These are phyloP conservation scores for Scopulariopsis brevicaulis DNA, from an alignment of 2,329 filamentous ascomycete genomes.

Conservation along the genomic window DNA sequence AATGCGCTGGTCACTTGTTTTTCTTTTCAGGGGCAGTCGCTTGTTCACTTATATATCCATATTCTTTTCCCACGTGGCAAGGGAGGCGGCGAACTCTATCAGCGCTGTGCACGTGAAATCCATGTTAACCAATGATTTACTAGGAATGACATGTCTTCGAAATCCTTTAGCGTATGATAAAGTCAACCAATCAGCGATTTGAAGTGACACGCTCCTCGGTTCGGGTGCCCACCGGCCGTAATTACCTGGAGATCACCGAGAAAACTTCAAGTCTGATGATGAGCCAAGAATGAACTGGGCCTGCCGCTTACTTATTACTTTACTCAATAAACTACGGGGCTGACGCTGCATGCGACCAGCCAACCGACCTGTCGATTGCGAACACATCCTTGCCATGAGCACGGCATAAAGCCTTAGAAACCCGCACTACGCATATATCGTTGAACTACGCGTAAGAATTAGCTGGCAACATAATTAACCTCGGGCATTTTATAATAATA, in stretches of 20 bases:
- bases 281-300: background rate
- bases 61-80: background rate
- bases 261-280: background rate
- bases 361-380: background rate
- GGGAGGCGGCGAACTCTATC: background rate
- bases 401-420: background rate
- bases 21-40: background rate
- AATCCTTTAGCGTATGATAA: slow-evolving; percentile 12
- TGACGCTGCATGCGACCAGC: no score
- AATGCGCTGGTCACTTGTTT: background rate
- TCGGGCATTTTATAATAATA: background rate
- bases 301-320: background rate
- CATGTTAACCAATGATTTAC: no score
- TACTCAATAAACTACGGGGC: background rate
- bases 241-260: background rate
- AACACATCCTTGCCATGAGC: background rate
- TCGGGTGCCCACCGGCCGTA: background rate
- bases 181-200: slow-evolving; percentile 9
- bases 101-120: background rate
- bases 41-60: background rate
- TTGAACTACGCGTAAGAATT: background rate
- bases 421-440: background rate
- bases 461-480: background rate
- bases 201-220: background rate
- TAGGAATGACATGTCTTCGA: no score